A percentile compares a stretch with the other conserved stretches of the same genome.
Evolutionary conservation across 139 green algal species (phyloP).

Genomic region (Chlorella sp.): DNA sequence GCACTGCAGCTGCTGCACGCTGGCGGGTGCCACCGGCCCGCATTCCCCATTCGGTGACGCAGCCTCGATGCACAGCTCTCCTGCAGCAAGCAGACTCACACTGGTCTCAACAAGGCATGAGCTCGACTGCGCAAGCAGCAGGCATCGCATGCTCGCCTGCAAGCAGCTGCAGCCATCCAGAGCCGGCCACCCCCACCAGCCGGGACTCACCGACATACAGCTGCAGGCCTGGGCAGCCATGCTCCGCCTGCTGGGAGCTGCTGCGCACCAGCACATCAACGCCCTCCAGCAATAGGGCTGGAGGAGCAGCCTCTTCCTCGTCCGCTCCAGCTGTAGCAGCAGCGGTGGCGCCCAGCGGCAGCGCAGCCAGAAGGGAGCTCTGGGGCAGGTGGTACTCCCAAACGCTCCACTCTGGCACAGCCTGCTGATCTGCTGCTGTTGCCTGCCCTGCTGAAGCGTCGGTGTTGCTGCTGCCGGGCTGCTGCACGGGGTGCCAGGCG

Average conservation of each 20-base stretch:
- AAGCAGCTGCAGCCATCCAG: too few relatives aligned
- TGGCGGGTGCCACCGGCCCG: background rate
- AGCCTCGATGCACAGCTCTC: slow-evolving; percentile 22
- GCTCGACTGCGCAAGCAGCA: too few relatives aligned
- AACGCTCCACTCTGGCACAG: too few relatives aligned
- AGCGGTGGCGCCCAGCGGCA: too few relatives aligned
- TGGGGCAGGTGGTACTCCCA: too few relatives aligned
- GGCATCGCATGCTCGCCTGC: too few relatives aligned
- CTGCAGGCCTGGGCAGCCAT: background rate
- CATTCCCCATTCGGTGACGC: background rate
- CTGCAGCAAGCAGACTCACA: too few relatives aligned
- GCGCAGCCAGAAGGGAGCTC: too few relatives aligned
- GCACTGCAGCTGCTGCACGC: background rate
- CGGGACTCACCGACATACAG: background rate
- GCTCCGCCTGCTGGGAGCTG: too few relatives aligned
- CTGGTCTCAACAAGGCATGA: too few relatives aligned
- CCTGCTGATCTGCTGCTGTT: background rate
- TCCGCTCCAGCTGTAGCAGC: background rate
- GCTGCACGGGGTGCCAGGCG: background rate
- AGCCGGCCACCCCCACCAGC: too few relatives aligned
- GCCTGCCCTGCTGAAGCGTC: background rate
- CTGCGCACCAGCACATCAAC: background rate
- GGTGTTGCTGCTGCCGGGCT: background rate
- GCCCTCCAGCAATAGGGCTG: background rate
- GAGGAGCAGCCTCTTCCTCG: too few relatives aligned